Base-by-base conservation (phyloP, 2,329 filamentous ascomycete genomes). In the Aspergillus aculeatus region DNA sequence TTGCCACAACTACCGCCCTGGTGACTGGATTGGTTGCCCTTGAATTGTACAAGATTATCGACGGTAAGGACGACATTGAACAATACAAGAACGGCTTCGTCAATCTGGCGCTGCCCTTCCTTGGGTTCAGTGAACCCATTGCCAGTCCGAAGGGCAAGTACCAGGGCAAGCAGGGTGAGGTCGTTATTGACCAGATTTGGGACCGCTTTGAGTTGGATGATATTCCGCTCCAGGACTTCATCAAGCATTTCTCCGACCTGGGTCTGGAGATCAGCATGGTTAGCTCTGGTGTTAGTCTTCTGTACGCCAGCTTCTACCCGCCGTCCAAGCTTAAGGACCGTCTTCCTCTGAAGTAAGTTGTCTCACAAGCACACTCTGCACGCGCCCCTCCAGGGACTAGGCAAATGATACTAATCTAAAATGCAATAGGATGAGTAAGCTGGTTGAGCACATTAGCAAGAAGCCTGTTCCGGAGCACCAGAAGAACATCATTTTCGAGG, bases 61-160 rank as follows among this genome's bases (percentile, higher is more conserved):
- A 98, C 71, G 94, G 92, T 73, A 97, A 99, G 83, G 86, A 84
- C n/a, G 92, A 98, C 68, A 89, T 97, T 65, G 95, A 98, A 80
- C 91, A 98, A 78, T 99, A 96, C 87, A 98, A 98, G 86, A 99
- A 99, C 73, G 95, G 95, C 16, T 99, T 99, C 77, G 84, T 98
- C 79, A 99, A 99, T 80, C 80, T 99, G 67, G 95, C 95, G 1
- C 81, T 99, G 64, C 95, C 95, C 0, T 98, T 99, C 84, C 96
- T 99, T 69, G 94, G 94, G 44, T 99, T 99, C 84, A 96, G 92
- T 71, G 95, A 99, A 79, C 95, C 95, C 2, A 96, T 99, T 69
- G 88, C 88, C 5, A 96, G 92, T 68, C 92, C 93, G 31, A 98
- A 97, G 84, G 91, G 94, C 65, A 91, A 86, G 70, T 99, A 98